These are phyloP conservation scores for Penicillium italicum DNA, from an alignment of 2,329 filamentous ascomycete species.

Conservation along the genomic window DNA sequence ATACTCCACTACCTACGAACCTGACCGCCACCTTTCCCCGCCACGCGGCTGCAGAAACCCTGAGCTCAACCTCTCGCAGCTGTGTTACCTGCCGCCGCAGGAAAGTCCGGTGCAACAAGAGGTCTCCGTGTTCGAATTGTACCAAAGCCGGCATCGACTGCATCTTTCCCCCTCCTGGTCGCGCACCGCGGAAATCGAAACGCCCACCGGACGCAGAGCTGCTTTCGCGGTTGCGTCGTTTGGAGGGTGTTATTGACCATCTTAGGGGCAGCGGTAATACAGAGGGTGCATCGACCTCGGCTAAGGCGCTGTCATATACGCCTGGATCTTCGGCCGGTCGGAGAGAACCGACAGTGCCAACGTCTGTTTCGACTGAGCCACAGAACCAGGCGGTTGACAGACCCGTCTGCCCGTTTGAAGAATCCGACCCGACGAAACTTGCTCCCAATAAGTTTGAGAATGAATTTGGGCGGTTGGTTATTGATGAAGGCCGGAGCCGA, in stretches of 20 bases:
- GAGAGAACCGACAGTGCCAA: not conserved
- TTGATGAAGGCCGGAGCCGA: conserved; percentile 57
- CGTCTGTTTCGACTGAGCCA: not conserved
- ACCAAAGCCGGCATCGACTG: conserved; percentile 54
- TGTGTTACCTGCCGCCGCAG: conserved; percentile 48
- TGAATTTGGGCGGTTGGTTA: conserved; percentile 56
- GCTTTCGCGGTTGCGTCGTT: conserved; percentile 53
- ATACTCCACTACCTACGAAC: not conserved
- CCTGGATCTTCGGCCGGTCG: conserved; percentile 6
- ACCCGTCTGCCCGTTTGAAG: conserved; percentile 18
- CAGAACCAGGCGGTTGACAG: not conserved
- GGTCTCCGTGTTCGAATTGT: conserved; percentile 48
- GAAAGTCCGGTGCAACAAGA: conserved; percentile 50
- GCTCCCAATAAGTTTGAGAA: conserved; percentile 21
- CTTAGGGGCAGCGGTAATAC: conserved; percentile 47
- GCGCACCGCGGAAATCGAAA: conserved; percentile 57
- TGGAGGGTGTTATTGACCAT: conserved; percentile 60
- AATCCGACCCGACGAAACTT: conserved; percentile 24
- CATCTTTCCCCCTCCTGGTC: conserved; percentile 59
- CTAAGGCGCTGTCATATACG: conserved; percentile 8
- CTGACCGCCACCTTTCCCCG: conserved; percentile 16
- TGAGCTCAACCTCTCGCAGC: conserved; percentile 36
- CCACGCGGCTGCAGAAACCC: conserved; percentile 14
- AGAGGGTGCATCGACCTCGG: conserved; percentile 14
- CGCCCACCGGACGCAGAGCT: conserved; percentile 59